A percentile compares a stretch with the other conserved stretches of the same genome.
These are phyloP conservation scores for Chionographis japonica DNA, from an alignment of 106 monocot species.

Conservation along the genomic window DNA sequence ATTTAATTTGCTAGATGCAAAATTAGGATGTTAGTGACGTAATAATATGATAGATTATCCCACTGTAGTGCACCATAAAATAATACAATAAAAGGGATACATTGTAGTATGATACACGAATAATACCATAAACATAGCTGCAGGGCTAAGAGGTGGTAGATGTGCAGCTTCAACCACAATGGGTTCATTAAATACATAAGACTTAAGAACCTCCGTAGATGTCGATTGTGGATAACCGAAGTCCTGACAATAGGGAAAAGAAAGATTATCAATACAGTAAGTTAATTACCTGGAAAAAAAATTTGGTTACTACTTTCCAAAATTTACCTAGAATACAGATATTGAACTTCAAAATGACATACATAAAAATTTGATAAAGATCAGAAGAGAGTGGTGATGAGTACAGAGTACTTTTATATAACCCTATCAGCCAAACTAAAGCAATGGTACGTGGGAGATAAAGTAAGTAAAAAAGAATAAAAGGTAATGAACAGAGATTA, in stretches of 20 bases:
- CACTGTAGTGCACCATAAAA: not conserved
- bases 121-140: conserved; percentile 95
- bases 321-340: too few relatives aligned
- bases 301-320: too few relatives aligned
- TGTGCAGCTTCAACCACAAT: conserved; percentile 74
- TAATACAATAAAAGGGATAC: not conserved
- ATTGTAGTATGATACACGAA: not conserved
- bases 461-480: not conserved
- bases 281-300: not conserved
- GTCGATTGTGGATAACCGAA: conserved; percentile 98
- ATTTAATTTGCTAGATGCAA: not conserved
- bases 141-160: conserved; percentile 85
- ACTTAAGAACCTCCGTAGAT: conserved; percentile 93
- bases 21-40: not conserved
- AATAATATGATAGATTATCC: not conserved
- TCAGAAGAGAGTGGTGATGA: too few relatives aligned
- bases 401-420: too few relatives aligned
- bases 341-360: too few relatives aligned
- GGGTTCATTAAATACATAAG: conserved; percentile 98
- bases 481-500: not conserved
- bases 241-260: conserved; percentile 41
- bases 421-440: too few relatives aligned
- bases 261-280: not conserved
- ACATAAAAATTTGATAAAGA: too few relatives aligned
- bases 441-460: too few relatives aligned